Base-by-base conservation (phyloP, 441 rosid species). In the Arabidopsis lyrata region DNA sequence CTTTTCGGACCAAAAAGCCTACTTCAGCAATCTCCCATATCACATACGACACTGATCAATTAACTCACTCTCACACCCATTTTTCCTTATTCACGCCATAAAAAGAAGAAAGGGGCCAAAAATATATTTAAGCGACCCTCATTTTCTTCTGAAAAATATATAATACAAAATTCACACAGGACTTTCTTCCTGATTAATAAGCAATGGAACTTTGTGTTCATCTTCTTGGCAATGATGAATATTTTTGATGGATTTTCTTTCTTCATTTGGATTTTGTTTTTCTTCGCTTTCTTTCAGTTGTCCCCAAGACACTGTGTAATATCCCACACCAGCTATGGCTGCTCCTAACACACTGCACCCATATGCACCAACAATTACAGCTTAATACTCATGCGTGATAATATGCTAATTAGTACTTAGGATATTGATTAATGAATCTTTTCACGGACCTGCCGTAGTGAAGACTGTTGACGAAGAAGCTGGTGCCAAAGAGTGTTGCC, bases 381-480 rank as follows among this genome's bases (percentile, higher is more conserved):
- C 11, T 63, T 11, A 62, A 55, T 14, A 36, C 31, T 47, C 65
- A 54, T 63, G 48, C 38, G 15, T 5, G 2, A 44, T 44, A 44
- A 72, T 61, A 66, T 61, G 35, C 27, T 38, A 54, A 16, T 31
- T 20, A n/a, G 15, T 29, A 58, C 20, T 50, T 5, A 47, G 4
- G 44, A 29, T 47, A 29, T 29, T 29, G 48, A 35, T 20, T n/a
- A 12, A 16, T 60, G 42, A 58, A 16, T 34, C 5, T 60, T 18
- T 31, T 45, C 0, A 1, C 74, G 11, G 6, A 72, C 98, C 93
- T 93, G 79, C 94, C 98, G 58, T 93, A 90, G 55, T 82, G 89
- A 75, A 89, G 88, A 78, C 90, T 85, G 63, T 81, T 88, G 55
- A 83, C 85, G 59, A 90, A 90, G 92, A 93, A 93, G 80, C 70